A percentile compares a stretch with the other conserved stretches of the same genome.
Conservation (phyloP, 495 filamentous ascomycete species). For the Monascus purpureus region DNA sequence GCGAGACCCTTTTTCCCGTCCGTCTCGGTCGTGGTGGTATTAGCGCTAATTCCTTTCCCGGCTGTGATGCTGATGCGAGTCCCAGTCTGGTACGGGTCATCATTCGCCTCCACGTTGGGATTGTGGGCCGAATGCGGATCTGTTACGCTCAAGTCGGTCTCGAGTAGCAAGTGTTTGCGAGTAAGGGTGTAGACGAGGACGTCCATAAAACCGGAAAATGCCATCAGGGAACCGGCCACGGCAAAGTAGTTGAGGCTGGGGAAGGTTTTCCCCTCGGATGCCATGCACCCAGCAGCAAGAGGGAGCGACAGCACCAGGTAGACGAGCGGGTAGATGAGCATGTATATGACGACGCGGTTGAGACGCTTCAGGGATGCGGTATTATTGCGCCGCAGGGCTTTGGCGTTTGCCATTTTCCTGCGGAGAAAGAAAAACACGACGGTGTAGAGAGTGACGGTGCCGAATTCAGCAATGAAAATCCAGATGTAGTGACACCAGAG, state of each 20-base stretch:
- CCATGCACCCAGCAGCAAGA: slow-evolving; percentile 53
- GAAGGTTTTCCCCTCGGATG: slow-evolving; percentile 35
- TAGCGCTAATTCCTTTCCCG: background rate
- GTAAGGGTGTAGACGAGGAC: slow-evolving; percentile 51
- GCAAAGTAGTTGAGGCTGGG: slow-evolving; percentile 45
- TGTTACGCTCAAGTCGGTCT: slow-evolving; percentile 21
- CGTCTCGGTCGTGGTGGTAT: too few relatives aligned
- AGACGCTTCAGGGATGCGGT: slow-evolving; percentile 16
- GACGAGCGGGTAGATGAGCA: slow-evolving; percentile 62
- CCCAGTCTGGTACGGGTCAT: slow-evolving; percentile 9
- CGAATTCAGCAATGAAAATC: slow-evolving; percentile 55
- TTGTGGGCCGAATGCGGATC: slow-evolving; percentile 5
- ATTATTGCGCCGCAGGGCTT: slow-evolving; percentile 18
- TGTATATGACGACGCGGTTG: slow-evolving; percentile 41
- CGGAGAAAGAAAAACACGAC: slow-evolving; percentile 48
- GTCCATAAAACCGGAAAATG: slow-evolving; percentile 57
- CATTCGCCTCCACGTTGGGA: background rate
- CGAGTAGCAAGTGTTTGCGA: slow-evolving; percentile 22
- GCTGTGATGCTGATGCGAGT: slow-evolving; percentile 18
- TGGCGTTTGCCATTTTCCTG: slow-evolving; percentile 26
- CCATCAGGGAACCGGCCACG: slow-evolving; percentile 53
- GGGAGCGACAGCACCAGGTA: slow-evolving; percentile 58
- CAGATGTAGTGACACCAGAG: slow-evolving; percentile 65
- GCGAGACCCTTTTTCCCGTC: slow-evolving; percentile 6
- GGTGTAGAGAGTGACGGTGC: slow-evolving; percentile 48